phyloP scores from a whole-genome alignment of 2,329 filamentous ascomycete species.

The Alternaria sp. region DNA sequence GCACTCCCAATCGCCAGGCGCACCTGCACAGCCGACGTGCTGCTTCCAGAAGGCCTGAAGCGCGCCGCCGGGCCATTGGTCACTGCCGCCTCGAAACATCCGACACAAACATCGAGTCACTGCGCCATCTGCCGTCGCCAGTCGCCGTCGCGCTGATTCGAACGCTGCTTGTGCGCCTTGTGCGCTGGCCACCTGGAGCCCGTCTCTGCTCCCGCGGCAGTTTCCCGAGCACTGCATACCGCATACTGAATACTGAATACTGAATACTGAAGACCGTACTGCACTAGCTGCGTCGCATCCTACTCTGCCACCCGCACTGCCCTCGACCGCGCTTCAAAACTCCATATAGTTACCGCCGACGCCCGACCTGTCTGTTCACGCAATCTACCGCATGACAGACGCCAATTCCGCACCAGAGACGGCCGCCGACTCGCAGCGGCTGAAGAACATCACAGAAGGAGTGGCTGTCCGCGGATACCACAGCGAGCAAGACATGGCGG shows the following conservation, averaged over 20 bases:
- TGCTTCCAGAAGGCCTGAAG: conserved; percentile 33
- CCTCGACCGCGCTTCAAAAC: conserved; percentile 7
- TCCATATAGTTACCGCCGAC: conserved; percentile 27
- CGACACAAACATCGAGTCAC: conserved; percentile 27
- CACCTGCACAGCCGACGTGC: conserved; percentile 8
- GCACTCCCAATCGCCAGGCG: conserved; percentile 32
- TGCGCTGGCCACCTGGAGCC: conserved; percentile 26
- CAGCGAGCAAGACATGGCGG: conserved; percentile 42
- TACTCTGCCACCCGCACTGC: conserved; percentile 15
- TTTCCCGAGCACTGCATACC: neutral
- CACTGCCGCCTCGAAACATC: conserved; percentile 23
- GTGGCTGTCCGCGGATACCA: conserved; percentile 32
- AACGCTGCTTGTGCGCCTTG: conserved; percentile 28
- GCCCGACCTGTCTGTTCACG: conserved; percentile 4
- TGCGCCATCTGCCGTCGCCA: conserved; percentile 23
- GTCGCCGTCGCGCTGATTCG: conserved; percentile 29
- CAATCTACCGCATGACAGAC: conserved; percentile 42
- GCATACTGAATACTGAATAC: neutral
- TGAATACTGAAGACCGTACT: neutral
- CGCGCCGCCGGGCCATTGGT: conserved; percentile 39
- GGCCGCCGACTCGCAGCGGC: conserved; percentile 34
- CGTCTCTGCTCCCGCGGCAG: conserved; percentile 16
- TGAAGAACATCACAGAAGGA: conserved; percentile 39
- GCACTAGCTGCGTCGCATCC: conserved; percentile 3
- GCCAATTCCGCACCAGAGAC: conserved; percentile 18